Conservation (phyloP, 371 early-diverging fungal genomes). For the Lichtheimia hyalospora region DNA sequence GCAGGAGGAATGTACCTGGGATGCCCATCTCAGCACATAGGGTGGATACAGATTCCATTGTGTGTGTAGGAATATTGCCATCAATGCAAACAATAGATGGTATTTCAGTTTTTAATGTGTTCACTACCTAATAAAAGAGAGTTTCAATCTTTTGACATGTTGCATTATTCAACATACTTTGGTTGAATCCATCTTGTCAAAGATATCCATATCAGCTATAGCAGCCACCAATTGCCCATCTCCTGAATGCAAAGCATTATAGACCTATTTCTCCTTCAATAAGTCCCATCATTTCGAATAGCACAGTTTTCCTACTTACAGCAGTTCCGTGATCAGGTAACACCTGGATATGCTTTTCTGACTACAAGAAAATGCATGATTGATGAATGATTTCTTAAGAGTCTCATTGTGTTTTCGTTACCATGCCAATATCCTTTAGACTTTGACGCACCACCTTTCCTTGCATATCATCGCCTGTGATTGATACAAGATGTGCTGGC, state of each 20-base stretch:
- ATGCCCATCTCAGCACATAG: constrained; percentile 29
- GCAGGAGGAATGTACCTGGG: constrained; percentile 17
- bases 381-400: neutral
- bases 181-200: constrained; percentile 41
- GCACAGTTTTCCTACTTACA: constrained; percentile 14
- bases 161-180: constrained; percentile 22
- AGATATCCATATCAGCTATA: constrained; percentile 89
- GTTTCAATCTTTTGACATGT: neutral
- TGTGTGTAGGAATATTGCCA: neutral
- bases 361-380: constrained; percentile 20
- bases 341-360: constrained; percentile 27
- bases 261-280: constrained; percentile 50
- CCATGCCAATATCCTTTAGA: constrained; percentile 60
- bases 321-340: constrained; percentile 28
- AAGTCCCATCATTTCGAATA: neutral
- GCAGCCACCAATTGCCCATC: constrained; percentile 77
- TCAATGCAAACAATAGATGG: neutral
- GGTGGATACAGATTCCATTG: constrained; percentile 26
- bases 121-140: too few relatives aligned
- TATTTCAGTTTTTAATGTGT: constrained; percentile 37
- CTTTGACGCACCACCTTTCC: constrained; percentile 56
- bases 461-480: constrained; percentile 72
- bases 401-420: neutral
- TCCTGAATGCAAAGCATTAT: constrained; percentile 73
- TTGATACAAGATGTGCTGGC: constrained; percentile 60